A percentile compares a stretch with the other conserved stretches of the same genome.
These are phyloP conservation scores for Immersiella caudata DNA, from an alignment of 495 filamentous ascomycete species.

Conservation along the genomic window DNA sequence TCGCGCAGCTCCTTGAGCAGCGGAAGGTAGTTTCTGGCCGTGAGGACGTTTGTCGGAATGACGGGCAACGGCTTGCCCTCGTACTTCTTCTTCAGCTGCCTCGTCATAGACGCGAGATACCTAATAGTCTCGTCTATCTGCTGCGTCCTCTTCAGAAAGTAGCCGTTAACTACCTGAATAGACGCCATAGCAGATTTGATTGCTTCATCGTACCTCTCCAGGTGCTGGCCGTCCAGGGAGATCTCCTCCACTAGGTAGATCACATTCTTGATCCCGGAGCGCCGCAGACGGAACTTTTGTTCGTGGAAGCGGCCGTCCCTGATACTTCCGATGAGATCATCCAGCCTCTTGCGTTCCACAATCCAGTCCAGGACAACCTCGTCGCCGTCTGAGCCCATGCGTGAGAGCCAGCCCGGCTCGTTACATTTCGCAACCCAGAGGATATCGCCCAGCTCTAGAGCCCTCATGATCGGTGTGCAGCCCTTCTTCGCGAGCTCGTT, in stretches of 20 bases:
- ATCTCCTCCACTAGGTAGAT: conserved; percentile 82
- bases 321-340: conserved; percentile 78
- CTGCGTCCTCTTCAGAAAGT: conserved; percentile 76
- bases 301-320: conserved; percentile 85
- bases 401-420: conserved; percentile 57
- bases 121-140: conserved; percentile 80
- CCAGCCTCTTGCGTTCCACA: conserved; percentile 79
- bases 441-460: conserved; percentile 73
- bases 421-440: conserved; percentile 80
- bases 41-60: conserved; percentile 67
- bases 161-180: conserved; percentile 80
- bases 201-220: conserved; percentile 63
- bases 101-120: conserved; percentile 77
- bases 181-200: conserved; percentile 75
- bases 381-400: conserved; percentile 65
- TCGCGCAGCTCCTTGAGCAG: conserved; percentile 59
- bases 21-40: conserved; percentile 71
- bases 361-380: conserved; percentile 83
- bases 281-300: conserved; percentile 78
- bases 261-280: conserved; percentile 72
- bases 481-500: conserved; percentile 70
- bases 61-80: conserved; percentile 55
- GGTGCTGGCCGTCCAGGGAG: conserved; percentile 50
- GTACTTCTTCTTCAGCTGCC: conserved; percentile 66
- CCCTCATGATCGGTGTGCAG: conserved; percentile 64